Evolutionary conservation across 1,139 yeast genomes (phyloP), one percentile per base, ranked within the genome.

Genomic region (Debaryomycetaceae sp.): DNA sequence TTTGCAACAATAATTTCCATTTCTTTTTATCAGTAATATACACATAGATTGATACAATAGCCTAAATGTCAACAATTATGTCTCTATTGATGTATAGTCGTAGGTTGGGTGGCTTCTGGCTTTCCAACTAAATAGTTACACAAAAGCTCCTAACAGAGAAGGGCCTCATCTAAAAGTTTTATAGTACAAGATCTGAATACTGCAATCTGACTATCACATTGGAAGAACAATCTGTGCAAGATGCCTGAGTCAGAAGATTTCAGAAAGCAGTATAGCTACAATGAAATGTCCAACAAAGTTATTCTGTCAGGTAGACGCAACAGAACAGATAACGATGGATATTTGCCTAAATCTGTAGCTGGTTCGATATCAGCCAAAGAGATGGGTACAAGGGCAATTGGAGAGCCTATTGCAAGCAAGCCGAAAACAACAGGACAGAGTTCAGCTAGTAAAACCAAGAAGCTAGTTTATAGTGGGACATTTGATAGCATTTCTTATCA

Each of bases 221-320:
- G 26, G 4, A 17, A 26, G 5, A 3, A 8, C 11, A 22, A 11
- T 22, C 11, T 22, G 26, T 22, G 13, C 28, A 30, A 39, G 28
- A 42, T 42, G 45, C 35, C 42, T n/a, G 40, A 37, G 28, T 38
- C 45, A 31, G 35, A 37, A 31, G 43, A 44, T 28, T 40, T 38
- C 39, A 48, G 47, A 37, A 52, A 50, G 30, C 58, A 56, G 39
- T 56, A 55, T 45, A 69, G 47, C 76, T 78, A 79, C 51, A 83
- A 79, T 53, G 85, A 76, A 55, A 83, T 86, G 88, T 78, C 95
- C 41, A 86, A 83, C 54, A 82, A 83, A 65, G 91, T 86, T 49
- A 70, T 83, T 29, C 71, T 75, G 45, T 75, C 78, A 47, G 56
- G 67, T 14, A 58, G 68, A 4, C 40, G 43, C 18, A 28, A 24